Base-by-base conservation (phyloP, 129 eudicot genomes). In the Rutidosis leptorrhynchoides region DNA sequence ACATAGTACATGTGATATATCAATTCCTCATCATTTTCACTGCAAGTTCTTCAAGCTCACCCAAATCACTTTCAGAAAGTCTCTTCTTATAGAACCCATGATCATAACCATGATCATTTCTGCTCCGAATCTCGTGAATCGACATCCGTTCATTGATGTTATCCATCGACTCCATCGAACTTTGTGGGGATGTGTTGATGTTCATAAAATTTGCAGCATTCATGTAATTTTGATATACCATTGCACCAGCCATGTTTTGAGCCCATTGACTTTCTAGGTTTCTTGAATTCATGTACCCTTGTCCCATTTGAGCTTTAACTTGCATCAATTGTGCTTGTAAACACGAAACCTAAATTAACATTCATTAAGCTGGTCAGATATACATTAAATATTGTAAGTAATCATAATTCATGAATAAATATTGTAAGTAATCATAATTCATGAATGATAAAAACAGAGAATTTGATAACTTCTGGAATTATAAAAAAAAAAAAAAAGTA, bases 281-380 rank as follows among this genome's bases (percentile, higher is more conserved):
- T 71, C 86, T 82, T 65, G 88, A 62, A n/a, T 82, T 82, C 21
- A 77, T 65, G 49, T 60, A 60, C 22, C 83, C 62, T 61, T 64
- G 75, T 72, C 81, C 87, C 70, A 93, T 32, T 67, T 86, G 95
- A 25, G 95, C 78, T 70, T 83, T 93, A 16, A 63, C 85, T 80
- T 93, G 96, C 95, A 89, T 84, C 67, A 93, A 33, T 72, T 93
- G 99, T n/a, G 95, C 85, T 86, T 93, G 99, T 74, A 93, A 81
- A 65, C 78, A 83, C 58, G 99, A 79, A 78, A 93, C 99, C 99
- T 93, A 26, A 37, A 22, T 11, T 0, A 63, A 17, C 45, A 59
- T 59, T 33, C 19, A 52, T 45, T 32, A 28, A 20, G 40, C 14
- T 29, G 29, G 52, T 27, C 25, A 20, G 26, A 20, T 12, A 70